Evolutionary conservation across 2,329 filamentous ascomycete genomes (phyloP), one percentile per base, ranked within the genome.

Genomic region (Onygenales sp.): DNA sequence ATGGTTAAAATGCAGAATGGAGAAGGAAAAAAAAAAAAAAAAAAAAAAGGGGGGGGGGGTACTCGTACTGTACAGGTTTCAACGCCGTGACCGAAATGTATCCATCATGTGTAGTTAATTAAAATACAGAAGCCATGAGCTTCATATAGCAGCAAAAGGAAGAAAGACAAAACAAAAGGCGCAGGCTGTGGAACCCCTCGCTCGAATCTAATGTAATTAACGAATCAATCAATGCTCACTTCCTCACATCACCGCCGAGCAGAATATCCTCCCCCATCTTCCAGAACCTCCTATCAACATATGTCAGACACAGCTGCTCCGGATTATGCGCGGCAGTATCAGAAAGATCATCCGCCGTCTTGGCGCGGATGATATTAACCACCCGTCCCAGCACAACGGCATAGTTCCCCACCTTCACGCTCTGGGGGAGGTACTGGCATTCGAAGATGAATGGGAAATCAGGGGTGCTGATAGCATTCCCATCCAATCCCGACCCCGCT

Each of bases 271-370:
- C 58, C 0, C 70, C 70, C 64, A 72, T 71, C 52, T 65, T 66
- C 70, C 70, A 73, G 53, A 73, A 73, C 17, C 64, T 61, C 14
- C 70, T 72, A 57, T 73, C 68, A 8, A 69, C 71, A 61, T 73
- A 73, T 4, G 70, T 67, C 58, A 73, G 57, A 57, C 70, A 72
- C 36, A 73, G 54, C n/a, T 59, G 54, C 6, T 58, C 50, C 7
- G 53, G 35, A 4, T 36, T 51, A 17, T 59, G 53, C 2, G 36
- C 14, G 39, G 42, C 27, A n/a, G 46, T 43, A 42, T 10, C 11
- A 43, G 43, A 36, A 32, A n/a, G 27, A 49, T 32, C n/a, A 21
- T 54, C 21, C 27, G 31, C 32, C n/a, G 14, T 17, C 9, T 56
- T 33, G n/a, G 56, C 53, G 11, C 60, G 55, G 13, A 70, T 56